phyloP scores from a whole-genome alignment of 176 grass and related monocot genomes.

The Eragrostis nindensis region DNA sequence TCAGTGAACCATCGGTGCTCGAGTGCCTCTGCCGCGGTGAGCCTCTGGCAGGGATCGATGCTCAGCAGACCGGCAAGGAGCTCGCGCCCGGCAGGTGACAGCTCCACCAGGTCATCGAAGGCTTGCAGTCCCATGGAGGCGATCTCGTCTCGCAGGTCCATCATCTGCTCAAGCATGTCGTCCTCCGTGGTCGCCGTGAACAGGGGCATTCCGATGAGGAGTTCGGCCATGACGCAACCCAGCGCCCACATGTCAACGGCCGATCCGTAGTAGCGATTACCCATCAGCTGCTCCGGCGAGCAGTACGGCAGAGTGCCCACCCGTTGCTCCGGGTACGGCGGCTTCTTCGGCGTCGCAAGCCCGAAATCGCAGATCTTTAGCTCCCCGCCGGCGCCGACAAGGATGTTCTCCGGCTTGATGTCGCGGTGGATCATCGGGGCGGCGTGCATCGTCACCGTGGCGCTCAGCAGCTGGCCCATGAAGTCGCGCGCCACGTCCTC shows the following conservation, averaged over 20 bases:
- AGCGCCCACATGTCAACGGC: conserved; percentile 24
- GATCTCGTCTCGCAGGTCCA: no score
- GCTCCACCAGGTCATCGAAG: no score
- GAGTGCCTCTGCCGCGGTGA: no score
- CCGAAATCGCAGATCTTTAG: conserved; percentile 38
- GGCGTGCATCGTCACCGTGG: background rate
- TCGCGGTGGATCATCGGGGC: conserved; percentile 51
- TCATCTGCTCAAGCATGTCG: background rate
- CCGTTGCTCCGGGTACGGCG: background rate
- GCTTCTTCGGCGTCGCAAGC: background rate
- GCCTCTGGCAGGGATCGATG: no score
- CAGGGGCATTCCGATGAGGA: conserved; percentile 13
- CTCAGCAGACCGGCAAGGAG: no score
- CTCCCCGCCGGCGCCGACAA: background rate
- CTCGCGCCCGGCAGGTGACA: no score
- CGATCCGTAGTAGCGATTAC: background rate
- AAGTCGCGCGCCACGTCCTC: background rate
- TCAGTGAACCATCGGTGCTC: no score
- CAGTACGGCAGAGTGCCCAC: conserved; percentile 13
- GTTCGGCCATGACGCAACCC: conserved; percentile 20
- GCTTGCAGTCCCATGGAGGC: no score
- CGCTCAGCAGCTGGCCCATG: background rate
- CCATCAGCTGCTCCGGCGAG: conserved; percentile 23
- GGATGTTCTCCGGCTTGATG: conserved; percentile 75
- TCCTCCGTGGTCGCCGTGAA: conserved; percentile 34